phyloP scores from a whole-genome alignment of 1,284 basidiomycete species.

The Ustilago xerochloae region DNA sequence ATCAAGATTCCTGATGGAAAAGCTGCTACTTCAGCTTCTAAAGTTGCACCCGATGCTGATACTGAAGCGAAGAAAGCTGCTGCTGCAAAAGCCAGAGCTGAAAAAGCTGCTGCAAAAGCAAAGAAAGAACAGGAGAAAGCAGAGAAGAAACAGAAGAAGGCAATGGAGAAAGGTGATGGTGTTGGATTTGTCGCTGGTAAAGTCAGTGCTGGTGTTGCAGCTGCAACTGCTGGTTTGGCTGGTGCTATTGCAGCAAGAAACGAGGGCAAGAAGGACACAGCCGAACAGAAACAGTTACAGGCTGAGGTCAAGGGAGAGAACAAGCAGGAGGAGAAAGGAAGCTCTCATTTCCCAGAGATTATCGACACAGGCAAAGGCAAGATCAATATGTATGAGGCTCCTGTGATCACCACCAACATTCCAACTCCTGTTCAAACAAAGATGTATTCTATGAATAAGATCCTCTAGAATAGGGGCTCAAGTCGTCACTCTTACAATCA shows the following conservation, averaged over 20 bases:
- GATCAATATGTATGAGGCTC: slow-evolving; percentile 64
- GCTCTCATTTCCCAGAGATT: slow-evolving; percentile 50
- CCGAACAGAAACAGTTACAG: not conserved
- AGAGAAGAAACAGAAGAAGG: slow-evolving; percentile 52
- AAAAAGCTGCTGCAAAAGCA: slow-evolving; percentile 60
- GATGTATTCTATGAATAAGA: slow-evolving; percentile 55
- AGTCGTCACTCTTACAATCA: too few species aligned
- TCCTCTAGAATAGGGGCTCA: too few species aligned
- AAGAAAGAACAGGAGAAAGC: slow-evolving; percentile 58
- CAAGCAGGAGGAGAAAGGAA: not conserved
- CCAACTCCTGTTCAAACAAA: slow-evolving; percentile 52
- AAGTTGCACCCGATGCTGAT: slow-evolving; percentile 61
- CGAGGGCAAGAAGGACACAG: not conserved
- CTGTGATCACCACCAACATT: slow-evolving; percentile 53
- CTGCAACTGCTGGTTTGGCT: slow-evolving; percentile 32
- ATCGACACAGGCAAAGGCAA: slow-evolving; percentile 53
- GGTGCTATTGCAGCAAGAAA: slow-evolving; percentile 25
- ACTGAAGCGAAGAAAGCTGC: slow-evolving; percentile 60
- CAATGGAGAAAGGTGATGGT: slow-evolving; percentile 35
- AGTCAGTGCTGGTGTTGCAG: slow-evolving; percentile 19
- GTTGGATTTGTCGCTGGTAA: slow-evolving; percentile 26
- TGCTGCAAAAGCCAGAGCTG: slow-evolving; percentile 53
- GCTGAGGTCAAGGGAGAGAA: not conserved
- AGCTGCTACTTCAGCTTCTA: slow-evolving; percentile 62
- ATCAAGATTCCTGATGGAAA: slow-evolving; percentile 68